phyloP scores from a whole-genome alignment of 768 basidiomycete genomes.

The Boletus edulis region DNA sequence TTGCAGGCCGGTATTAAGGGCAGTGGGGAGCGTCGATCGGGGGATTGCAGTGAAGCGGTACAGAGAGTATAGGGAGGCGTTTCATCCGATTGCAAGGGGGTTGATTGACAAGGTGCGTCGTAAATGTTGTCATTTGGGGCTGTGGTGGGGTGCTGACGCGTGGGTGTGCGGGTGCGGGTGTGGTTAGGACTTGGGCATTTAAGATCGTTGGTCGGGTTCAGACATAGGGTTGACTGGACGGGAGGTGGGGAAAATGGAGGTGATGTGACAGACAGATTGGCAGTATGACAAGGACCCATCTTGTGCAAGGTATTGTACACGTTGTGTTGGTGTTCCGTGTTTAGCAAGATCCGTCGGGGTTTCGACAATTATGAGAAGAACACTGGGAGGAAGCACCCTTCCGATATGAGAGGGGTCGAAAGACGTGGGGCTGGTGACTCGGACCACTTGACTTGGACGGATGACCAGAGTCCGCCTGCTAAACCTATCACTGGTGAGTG shows the following conservation, averaged over 20 bases:
- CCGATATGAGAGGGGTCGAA: neutral
- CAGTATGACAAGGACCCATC: too few relatives aligned
- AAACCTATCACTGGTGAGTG: constrained; percentile 6
- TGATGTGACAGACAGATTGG: too few relatives aligned
- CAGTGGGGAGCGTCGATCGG: neutral
- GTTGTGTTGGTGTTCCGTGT: too few relatives aligned
- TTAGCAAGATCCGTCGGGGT: neutral
- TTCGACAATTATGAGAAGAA: constrained; percentile 9
- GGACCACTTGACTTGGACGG: neutral
- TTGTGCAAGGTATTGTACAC: too few relatives aligned
- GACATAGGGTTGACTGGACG: too few relatives aligned
- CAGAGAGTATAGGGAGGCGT: constrained; percentile 43
- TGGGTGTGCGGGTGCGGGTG: too few relatives aligned
- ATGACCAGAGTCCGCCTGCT: neutral
- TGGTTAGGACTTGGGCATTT: constrained; percentile 10
- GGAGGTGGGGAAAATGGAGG: too few relatives aligned
- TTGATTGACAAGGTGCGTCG: constrained; percentile 68
- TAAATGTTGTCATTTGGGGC: too few relatives aligned
- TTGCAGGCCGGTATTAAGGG: neutral
- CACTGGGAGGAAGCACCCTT: constrained; percentile 2
- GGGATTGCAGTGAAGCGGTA: constrained; percentile 53
- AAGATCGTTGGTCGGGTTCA: too few relatives aligned
- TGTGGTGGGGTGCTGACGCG: too few relatives aligned
- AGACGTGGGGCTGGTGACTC: constrained; percentile 1
- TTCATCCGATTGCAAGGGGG: constrained; percentile 76